Percentiles rank a stretch among this genome's conserved stretches.
These are phyloP conservation scores for Sambucus nigra DNA, from an alignment of 129 eudicot genomes.

Conservation along the genomic window DNA sequence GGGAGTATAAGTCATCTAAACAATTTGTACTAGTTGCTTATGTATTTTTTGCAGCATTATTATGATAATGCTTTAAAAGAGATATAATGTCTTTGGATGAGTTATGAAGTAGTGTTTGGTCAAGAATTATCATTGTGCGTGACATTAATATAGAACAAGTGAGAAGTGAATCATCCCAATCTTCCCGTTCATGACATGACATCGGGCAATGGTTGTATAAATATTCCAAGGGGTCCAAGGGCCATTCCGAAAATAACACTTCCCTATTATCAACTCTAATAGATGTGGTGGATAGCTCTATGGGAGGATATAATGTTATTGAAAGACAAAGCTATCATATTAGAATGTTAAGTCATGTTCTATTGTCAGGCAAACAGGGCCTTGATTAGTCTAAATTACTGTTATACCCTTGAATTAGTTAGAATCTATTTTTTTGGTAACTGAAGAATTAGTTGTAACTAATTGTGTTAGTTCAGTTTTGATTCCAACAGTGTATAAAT, in stretches of 20 bases:
- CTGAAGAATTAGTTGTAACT: too few species aligned
- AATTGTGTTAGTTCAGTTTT: too few species aligned
- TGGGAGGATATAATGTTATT: constrained; percentile 11
- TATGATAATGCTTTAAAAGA: constrained; percentile 17
- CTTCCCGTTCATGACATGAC: constrained; percentile 11
- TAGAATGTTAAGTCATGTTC: too few species aligned
- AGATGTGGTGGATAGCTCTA: constrained; percentile 7
- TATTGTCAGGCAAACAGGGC: too few species aligned
- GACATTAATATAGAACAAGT: constrained; percentile 6
- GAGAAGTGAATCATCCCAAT: constrained; percentile 4
- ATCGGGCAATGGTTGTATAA: constrained; percentile 15
- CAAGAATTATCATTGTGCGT: background rate
- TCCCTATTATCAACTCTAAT: constrained; percentile 4
- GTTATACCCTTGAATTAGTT: too few species aligned
- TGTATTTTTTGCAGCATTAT: constrained; percentile 11
- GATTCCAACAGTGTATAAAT: too few species aligned
- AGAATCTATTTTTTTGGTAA: too few species aligned
- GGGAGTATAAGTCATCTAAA: background rate
- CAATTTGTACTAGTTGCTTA: constrained; percentile 1
- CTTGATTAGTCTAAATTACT: too few species aligned
- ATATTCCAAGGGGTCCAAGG: constrained; percentile 10
- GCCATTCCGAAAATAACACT: background rate
- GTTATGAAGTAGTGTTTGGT: background rate
- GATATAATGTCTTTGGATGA: constrained; percentile 12
- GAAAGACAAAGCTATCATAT: constrained; percentile 11